phyloP scores from a whole-genome alignment of 495 filamentous ascomycete species.

The Pseudoneurospora amorphoporcata region DNA sequence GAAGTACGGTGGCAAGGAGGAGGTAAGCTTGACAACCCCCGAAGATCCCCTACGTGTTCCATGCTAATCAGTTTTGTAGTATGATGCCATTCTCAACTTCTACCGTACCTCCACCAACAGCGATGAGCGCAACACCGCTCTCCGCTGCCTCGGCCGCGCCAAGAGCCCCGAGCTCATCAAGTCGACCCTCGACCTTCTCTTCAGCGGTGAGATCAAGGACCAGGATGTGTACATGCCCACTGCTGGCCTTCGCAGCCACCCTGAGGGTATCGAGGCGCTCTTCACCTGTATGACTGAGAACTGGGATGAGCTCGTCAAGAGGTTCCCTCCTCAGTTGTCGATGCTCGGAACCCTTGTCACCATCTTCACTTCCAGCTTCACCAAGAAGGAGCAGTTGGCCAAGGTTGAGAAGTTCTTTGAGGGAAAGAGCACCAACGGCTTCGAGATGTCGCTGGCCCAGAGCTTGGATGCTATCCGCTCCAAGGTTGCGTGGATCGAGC shows the following conservation, averaged over 20 bases:
- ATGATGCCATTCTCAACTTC: slow-evolving; percentile 68
- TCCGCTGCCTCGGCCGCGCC: slow-evolving; percentile 74
- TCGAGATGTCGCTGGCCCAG: slow-evolving; percentile 51
- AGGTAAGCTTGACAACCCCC: slow-evolving; percentile 34
- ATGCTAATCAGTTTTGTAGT: slow-evolving; percentile 33
- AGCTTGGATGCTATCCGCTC: slow-evolving; percentile 50
- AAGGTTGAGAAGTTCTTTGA: slow-evolving; percentile 74
- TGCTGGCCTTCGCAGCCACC: slow-evolving; percentile 64
- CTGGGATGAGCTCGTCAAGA: slow-evolving; percentile 72
- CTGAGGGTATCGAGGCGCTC: slow-evolving; percentile 67
- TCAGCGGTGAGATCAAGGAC: slow-evolving; percentile 78
- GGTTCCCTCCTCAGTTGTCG: slow-evolving; percentile 65
- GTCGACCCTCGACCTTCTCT: slow-evolving; percentile 63
- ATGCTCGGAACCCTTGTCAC: slow-evolving; percentile 82
- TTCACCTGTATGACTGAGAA: slow-evolving; percentile 78
- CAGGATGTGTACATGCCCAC: slow-evolving; percentile 93
- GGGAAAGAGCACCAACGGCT: slow-evolving; percentile 68
- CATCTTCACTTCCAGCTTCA: slow-evolving; percentile 76
- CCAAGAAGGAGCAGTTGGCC: slow-evolving; percentile 59
- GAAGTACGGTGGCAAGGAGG: slow-evolving; percentile 60
- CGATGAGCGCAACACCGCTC: slow-evolving; percentile 92
- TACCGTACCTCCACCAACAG: slow-evolving; percentile 78
- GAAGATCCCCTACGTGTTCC: not conserved
- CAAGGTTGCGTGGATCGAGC: slow-evolving; percentile 48
- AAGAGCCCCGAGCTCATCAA: slow-evolving; percentile 70